Conservation (phyloP, 306 rosid species). For the Sicyos edulis region DNA sequence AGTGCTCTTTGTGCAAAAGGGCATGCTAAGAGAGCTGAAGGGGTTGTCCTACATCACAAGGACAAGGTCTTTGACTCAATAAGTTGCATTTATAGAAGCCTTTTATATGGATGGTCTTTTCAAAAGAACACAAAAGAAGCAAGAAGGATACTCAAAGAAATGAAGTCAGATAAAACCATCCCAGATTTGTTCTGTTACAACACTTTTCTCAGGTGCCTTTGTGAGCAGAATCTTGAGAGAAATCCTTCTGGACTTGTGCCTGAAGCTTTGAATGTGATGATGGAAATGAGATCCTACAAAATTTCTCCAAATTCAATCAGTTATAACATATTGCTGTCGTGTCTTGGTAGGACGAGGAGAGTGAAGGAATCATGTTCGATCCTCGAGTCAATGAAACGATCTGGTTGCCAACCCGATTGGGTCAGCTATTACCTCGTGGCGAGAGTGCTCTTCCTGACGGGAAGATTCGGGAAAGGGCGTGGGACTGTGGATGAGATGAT, state of each 20-base stretch:
- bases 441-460: conserved; percentile 55
- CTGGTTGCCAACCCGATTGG: conserved; percentile 60
- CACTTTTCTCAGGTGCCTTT: conserved; percentile 67
- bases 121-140: conserved; percentile 77
- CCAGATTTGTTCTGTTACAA: conserved; percentile 72
- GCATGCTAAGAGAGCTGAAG: conserved; percentile 78
- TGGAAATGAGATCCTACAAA: conserved; percentile 65
- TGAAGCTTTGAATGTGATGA: conserved; percentile 69
- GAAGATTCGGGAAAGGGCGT: conserved; percentile 75
- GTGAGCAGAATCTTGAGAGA: conserved; percentile 49
- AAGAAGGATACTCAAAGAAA: conserved; percentile 64
- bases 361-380: conserved; percentile 63
- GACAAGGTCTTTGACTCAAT: conserved; percentile 46
- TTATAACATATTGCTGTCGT: conserved; percentile 65
- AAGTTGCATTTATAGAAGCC: conserved; percentile 53
- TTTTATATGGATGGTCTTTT: conserved; percentile 74
- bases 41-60: conserved; percentile 63
- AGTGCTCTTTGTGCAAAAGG: conserved; percentile 67
- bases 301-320: conserved; percentile 49
- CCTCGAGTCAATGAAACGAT: conserved; percentile 51
- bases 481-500: conserved; percentile 65
- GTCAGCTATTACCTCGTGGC: conserved; percentile 63
- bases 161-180: conserved; percentile 49
- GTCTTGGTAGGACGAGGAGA: conserved; percentile 67
- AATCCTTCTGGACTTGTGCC: conserved; percentile 88